Percentiles rank a stretch among this genome's conserved stretches.
Conservation (phyloP, 148 eudicot species). For the Cornus controversa region DNA sequence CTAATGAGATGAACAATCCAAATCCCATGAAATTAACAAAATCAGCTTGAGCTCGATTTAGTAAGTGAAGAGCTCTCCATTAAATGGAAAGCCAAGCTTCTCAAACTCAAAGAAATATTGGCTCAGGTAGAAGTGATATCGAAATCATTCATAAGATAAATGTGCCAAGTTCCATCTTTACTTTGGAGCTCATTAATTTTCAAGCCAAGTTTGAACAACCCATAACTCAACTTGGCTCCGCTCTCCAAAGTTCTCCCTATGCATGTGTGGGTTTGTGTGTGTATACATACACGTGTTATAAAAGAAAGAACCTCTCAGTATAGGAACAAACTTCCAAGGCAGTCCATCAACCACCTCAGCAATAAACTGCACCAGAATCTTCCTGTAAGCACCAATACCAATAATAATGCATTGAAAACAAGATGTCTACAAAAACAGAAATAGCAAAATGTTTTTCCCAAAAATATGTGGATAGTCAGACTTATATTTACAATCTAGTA, state of each 20-base stretch:
- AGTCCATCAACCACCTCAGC: slow-evolving; percentile 97
- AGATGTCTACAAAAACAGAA: background rate
- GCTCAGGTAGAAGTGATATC: background rate
- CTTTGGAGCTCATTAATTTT: background rate
- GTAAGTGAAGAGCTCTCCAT: background rate
- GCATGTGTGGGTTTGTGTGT: background rate
- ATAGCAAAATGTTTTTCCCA: background rate
- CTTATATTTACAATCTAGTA: background rate
- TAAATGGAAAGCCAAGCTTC: background rate
- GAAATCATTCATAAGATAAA: background rate
- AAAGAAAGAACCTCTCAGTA: slow-evolving; percentile 69
- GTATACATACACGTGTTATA: background rate
- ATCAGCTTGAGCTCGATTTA: background rate
- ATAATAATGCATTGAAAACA: no score
- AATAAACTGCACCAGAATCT: slow-evolving; percentile 66
- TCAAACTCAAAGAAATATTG: background rate
- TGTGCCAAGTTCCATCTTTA: no score
- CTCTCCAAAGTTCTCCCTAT: background rate
- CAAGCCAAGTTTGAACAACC: background rate
- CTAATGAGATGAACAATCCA: background rate
- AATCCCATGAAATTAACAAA: background rate
- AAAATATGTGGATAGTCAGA: background rate
- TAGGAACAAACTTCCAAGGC: slow-evolving; percentile 94
- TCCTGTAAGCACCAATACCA: background rate
- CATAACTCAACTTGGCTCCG: background rate